Percentiles rank a stretch among this genome's conserved stretches.
These are phyloP conservation scores for Athelia sp. DNA, from an alignment of 1,284 basidiomycete genomes.

Conservation along the genomic window DNA sequence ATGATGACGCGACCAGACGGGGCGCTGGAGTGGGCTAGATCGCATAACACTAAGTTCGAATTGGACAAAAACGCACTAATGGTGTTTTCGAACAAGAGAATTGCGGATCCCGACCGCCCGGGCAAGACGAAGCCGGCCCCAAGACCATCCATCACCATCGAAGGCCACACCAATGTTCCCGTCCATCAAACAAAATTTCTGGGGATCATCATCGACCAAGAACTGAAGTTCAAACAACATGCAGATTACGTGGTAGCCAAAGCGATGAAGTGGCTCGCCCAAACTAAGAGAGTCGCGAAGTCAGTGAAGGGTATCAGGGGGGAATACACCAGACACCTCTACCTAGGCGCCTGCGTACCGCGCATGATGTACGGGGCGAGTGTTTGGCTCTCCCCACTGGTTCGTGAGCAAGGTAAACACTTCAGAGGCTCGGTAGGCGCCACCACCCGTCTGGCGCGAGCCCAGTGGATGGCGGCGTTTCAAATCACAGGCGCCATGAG, in stretches of 20 bases:
- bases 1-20: constrained; percentile 10
- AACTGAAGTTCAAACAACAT: background rate
- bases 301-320: background rate
- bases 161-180: constrained; percentile 7
- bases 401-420: background rate
- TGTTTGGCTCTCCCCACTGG: background rate
- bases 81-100: constrained; percentile 16
- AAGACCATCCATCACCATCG: background rate
- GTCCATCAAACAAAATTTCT: constrained; percentile 22
- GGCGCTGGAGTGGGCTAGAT: constrained; percentile 7
- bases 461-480: background rate
- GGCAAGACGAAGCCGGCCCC: constrained; percentile 1
- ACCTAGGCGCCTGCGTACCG: background rate
- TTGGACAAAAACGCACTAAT: constrained; percentile 13
- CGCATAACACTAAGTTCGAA: constrained; percentile 9
- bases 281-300: background rate
- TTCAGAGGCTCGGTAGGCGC: background rate
- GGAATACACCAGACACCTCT: background rate
- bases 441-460: background rate
- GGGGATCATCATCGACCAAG: constrained; percentile 19
- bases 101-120: constrained; percentile 1
- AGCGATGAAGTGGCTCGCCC: background rate
- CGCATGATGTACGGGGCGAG: background rate
- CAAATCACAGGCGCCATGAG: background rate
- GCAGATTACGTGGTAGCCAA: background rate